Base-by-base conservation (phyloP, 169 alveolate genomes). In the Eimeria sp. region DNA sequence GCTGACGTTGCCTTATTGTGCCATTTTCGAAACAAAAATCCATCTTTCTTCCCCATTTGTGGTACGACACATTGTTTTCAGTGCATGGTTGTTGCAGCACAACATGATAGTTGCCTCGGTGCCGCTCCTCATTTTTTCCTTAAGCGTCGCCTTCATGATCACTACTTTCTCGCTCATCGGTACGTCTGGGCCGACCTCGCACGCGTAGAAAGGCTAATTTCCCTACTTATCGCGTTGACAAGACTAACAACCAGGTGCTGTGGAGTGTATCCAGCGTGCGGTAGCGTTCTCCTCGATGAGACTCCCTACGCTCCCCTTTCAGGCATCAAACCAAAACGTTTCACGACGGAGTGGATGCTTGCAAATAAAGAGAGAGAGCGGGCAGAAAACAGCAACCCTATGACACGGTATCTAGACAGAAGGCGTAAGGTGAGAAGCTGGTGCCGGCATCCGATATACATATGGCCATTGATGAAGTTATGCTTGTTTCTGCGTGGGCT, bases 341-440 rank as follows among this genome's bases (percentile, higher is more conserved):
- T 95, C 96, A 98, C 99, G 18, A 94, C 97, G 5, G 99, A 98
- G 90, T 98, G 99, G 99, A 97, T 98, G 70, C 98, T 97, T 94
- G 99, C 99, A 73, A 96, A 95, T 86, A 97, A 98, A 96, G 99
- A 98, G 97, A 95, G 99, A 93, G 99, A 98, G 43, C 75, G 98
- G 67, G 99, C 99, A 63, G 99, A 98, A 89, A 98, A 98, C 97
- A 97, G 99, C 65, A 98, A 98, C 96, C 99, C 99, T 1, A 80
- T 97, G 90, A 96, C 99, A 61, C 97, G 99, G 86, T 98, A 98
- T 80, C 97, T 98, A 54, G 98, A 97, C 97, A 88, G 99, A 20
- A 93, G 98, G 65, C 96, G 99, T 91, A 97, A 97, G 58, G 98
- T 96, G 87, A 57, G 97, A 20, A 22, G 20, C 34, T 43, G 7